These are phyloP conservation scores for Gossypioides kirkii DNA, from an alignment of 345 rosid genomes.

Conservation along the genomic window DNA sequence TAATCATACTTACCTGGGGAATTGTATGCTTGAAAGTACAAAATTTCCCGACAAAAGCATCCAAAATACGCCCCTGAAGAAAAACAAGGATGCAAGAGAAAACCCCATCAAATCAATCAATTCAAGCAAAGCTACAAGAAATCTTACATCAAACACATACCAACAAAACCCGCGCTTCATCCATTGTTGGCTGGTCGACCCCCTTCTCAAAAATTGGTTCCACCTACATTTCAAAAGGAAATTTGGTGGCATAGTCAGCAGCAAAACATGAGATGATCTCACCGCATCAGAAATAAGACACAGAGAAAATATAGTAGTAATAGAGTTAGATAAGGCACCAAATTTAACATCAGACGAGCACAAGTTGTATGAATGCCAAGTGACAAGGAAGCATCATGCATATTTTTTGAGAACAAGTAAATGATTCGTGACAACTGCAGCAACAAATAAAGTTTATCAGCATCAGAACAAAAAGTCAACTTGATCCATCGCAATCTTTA, in stretches of 20 bases:
- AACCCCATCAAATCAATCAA: slow-evolving; percentile 14
- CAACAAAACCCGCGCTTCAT: slow-evolving; percentile 88
- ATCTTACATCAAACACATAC: slow-evolving; percentile 34
- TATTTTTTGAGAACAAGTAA: slow-evolving; percentile 91
- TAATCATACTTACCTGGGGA: slow-evolving; percentile 72
- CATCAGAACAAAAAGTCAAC: not conserved
- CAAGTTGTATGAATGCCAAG: slow-evolving; percentile 96
- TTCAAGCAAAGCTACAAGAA: slow-evolving; percentile 15
- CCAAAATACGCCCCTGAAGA: slow-evolving; percentile 85
- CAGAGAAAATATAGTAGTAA: slow-evolving; percentile 2
- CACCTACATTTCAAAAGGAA: slow-evolving; percentile 47
- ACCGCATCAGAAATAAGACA: not conserved
- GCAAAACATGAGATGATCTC: not conserved
- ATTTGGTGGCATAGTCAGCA: slow-evolving; percentile 17
- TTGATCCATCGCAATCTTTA: not conserved
- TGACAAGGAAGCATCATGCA: slow-evolving; percentile 96
- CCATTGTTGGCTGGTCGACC: slow-evolving; percentile 88
- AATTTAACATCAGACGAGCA: slow-evolving; percentile 96
- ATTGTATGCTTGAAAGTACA: slow-evolving; percentile 94
- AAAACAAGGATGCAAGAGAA: slow-evolving; percentile 17
- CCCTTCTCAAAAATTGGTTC: slow-evolving; percentile 99
- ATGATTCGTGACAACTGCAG: slow-evolving; percentile 92
- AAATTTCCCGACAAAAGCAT: slow-evolving; percentile 98
- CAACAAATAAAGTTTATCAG: slow-evolving; percentile 19
- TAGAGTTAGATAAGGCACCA: slow-evolving; percentile 45